Conservation (phyloP, 352 stramenopile genomes). For the Pythium phragmiticola region DNA sequence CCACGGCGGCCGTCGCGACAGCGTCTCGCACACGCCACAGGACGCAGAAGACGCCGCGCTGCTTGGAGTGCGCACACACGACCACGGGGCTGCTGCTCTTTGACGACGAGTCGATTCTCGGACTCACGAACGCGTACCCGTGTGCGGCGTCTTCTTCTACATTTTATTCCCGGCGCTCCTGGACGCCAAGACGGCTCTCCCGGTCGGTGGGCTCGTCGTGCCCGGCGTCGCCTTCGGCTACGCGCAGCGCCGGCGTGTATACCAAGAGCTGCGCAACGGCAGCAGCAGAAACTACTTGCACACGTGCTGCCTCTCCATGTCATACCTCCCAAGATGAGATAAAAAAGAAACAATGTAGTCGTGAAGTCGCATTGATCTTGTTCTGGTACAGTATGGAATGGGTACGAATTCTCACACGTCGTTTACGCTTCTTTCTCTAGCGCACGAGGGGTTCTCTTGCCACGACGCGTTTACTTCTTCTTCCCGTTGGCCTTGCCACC, state of each 20-base stretch:
- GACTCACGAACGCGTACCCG: slow-evolving; percentile 57
- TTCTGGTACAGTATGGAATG: no score
- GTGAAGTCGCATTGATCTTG: no score
- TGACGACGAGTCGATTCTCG: slow-evolving; percentile 52
- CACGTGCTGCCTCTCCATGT: not conserved
- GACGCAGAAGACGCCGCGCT: slow-evolving; percentile 18
- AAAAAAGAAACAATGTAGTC: not conserved
- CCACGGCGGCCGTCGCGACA: no score
- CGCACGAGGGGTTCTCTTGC: not conserved
- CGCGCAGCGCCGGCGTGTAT: not conserved
- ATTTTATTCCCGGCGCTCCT: slow-evolving; percentile 18
- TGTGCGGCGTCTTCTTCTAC: slow-evolving; percentile 12
- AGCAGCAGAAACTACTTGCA: not conserved
- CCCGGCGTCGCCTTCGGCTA: slow-evolving; percentile 13
- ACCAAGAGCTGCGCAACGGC: slow-evolving; percentile 1
- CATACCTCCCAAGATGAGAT: not conserved
- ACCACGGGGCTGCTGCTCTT: slow-evolving; percentile 19
- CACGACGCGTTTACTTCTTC: slow-evolving; percentile 17
- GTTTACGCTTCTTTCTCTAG: not conserved
- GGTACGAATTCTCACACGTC: not conserved
- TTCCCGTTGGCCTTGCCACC: slow-evolving; percentile 13
- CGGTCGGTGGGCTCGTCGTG: slow-evolving; percentile 1
- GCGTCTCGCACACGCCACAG: slow-evolving; percentile 50
- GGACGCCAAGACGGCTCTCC: slow-evolving; percentile 7
- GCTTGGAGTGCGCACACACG: slow-evolving; percentile 7